Base-by-base conservation (phyloP, 176 grass and related monocot species). In the Oryza brachyantha region DNA sequence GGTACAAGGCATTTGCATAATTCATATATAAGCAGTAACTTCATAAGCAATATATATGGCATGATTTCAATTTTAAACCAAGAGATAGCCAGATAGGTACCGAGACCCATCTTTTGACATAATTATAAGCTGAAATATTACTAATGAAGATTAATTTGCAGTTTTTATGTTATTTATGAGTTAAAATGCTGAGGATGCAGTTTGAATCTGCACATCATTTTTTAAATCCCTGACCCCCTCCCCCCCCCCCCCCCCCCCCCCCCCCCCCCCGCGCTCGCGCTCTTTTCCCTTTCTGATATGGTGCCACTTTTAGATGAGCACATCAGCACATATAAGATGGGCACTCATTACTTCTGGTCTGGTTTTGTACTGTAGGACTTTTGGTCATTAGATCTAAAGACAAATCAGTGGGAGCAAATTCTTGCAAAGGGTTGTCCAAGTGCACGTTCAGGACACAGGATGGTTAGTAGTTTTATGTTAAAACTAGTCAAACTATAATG, bases 371-470 rank as follows among this genome's bases (percentile, higher is more conserved):
- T 46, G 41, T 52, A 97, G 95, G 95, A 97, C 66, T 94, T 97
- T 83, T 97, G 95, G 95, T 86, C 83, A 24, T 68, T 94, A 48
- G 89, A 94, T 92, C 62, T 94, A 41, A 97, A 97, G 87, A 97
- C 91, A 81, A 97, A 97, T 84, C 95, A 94, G 62, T 94, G 95
- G 95, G 95, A 92, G 76, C 95, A 97, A 88, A 76, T 94, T 62
- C 83, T 90, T 84, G 72, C 89, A 48, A 97, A 97, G 83, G 84
- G 91, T n/a, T 97, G 89, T 69, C 95, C 95, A 77, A 97, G 87
- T 92, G 95, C 95, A 82, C 91, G 95, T 61, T 97, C 95, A 57
- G 94, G 95, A 62, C 95, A 97, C 73, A 85, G 92, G 61, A 97
- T 97, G 92, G 95, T 97, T 84, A 73, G 61, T 80, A 11, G 9